Evolutionary conservation across 495 filamentous ascomycete species (phyloP), one percentile per base, ranked within the genome.

Genomic region (Neurospora africana): DNA sequence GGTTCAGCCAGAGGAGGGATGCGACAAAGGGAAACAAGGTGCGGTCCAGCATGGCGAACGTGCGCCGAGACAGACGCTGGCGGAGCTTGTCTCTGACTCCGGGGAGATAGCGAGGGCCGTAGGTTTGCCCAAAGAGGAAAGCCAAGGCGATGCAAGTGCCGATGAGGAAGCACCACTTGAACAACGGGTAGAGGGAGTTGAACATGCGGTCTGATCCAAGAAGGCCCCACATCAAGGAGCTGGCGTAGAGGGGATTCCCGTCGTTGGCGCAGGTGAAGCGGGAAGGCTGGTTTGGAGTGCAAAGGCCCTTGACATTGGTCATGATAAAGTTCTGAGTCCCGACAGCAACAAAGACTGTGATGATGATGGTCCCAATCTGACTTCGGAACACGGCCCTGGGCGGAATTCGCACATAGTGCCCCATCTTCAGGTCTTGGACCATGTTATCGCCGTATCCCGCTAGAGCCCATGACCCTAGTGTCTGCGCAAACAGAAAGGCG

Each of bases 81-180:
- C 76, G 69, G 15, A 82, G 75, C 65, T 69, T 75, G 65, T 82
- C 80, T 33, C 68, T 68, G 23, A 79, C 72, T 0, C 72, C 68
- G 3, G 80, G 80, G 43, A 81, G 75, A 37, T 80, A 79, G 33
- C 76, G 77, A 1, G 78, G 79, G 11, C 80, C 80, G 38, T 61
- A 68, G 10, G 75, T 74, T 72, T 81, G 79, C 4, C 77, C 77
- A 47, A 72, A 70, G 0, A 80, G 76, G 35, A 80, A 80, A 15
- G 79, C 40, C 7, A 80, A 5, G 37, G 81, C 78, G 37, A 82
- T 75, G 67, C 61, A 75, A n/a, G 72, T 65, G 11, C 81, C 81
- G 44, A 82, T 81, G 27, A 82, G 74, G 76, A 82, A 82, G 37
- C 79, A 82, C 79, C 80, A 82, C 73, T 80, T 80, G 72, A 82